A percentile compares a stretch with the other conserved stretches of the same genome.
Conservation (phyloP, 331 rosid species). For the Malus hybrid region DNA sequence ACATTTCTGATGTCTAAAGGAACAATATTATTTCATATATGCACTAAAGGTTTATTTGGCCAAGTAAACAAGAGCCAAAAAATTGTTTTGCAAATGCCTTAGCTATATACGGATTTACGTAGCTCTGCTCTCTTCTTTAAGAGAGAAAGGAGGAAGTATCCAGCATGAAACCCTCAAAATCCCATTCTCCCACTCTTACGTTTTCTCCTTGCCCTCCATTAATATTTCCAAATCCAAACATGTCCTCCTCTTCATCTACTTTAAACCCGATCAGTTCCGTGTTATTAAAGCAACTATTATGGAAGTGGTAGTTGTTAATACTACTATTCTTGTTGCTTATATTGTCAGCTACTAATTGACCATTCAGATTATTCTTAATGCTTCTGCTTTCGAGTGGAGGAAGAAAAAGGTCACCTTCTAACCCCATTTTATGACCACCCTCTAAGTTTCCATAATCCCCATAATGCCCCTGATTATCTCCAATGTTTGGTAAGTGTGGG, state of each 20-base stretch:
- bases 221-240: slow-evolving; percentile 40
- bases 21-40: not conserved
- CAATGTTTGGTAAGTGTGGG: slow-evolving; percentile 26
- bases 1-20: not conserved
- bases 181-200: slow-evolving; percentile 71
- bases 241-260: slow-evolving; percentile 22
- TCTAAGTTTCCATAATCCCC: slow-evolving; percentile 33
- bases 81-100: not conserved
- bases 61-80: not conserved
- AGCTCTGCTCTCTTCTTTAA: slow-evolving; percentile 21
- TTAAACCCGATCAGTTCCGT: slow-evolving; percentile 28
- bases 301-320: slow-evolving; percentile 43
- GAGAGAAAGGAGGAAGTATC: slow-evolving; percentile 69
- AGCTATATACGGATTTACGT: not conserved
- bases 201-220: slow-evolving; percentile 43
- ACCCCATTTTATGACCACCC: slow-evolving; percentile 35
- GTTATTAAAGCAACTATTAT: slow-evolving; percentile 51
- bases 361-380: slow-evolving; percentile 21
- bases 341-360: slow-evolving; percentile 15
- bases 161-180: slow-evolving; percentile 70
- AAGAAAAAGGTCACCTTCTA: slow-evolving; percentile 37
- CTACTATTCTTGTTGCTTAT: slow-evolving; percentile 3
- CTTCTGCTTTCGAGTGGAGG: slow-evolving; percentile 52
- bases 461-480: slow-evolving; percentile 24
- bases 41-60: not conserved